A percentile compares a stretch with the other conserved stretches of the same genome.
These are phyloP conservation scores for Malus hybrid DNA, from an alignment of 331 rosid species.

Conservation along the genomic window DNA sequence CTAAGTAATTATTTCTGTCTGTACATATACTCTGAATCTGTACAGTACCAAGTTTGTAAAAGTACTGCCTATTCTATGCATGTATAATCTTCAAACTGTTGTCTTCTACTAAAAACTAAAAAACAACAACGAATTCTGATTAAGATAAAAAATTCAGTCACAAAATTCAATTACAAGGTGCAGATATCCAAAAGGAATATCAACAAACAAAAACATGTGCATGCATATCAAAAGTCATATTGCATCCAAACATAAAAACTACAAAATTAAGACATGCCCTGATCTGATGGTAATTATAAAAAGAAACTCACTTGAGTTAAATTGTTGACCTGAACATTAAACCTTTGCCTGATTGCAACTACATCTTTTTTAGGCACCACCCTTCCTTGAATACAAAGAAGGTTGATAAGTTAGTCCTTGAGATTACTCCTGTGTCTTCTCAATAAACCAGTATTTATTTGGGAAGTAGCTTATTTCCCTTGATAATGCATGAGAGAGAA, in stretches of 20 bases:
- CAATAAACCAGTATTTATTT: background rate
- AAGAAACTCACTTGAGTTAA: constrained; percentile 74
- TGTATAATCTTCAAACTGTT: background rate
- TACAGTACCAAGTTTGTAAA: background rate
- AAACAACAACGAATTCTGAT: background rate
- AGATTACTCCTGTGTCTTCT: background rate
- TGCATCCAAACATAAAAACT: background rate
- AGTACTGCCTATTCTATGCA: background rate
- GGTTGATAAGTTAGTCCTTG: background rate
- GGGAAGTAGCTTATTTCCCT: background rate
- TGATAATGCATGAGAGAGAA: background rate
- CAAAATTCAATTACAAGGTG: background rate
- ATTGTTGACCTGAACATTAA: constrained; percentile 90
- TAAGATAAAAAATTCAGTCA: background rate
- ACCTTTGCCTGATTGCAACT: constrained; percentile 62
- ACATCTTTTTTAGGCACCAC: constrained; percentile 64
- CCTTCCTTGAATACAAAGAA: constrained; percentile 57
- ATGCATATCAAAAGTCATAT: background rate
- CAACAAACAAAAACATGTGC: background rate
- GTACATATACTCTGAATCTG: background rate
- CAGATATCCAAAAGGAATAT: background rate
- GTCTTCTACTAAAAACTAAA: background rate
- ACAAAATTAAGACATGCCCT: background rate
- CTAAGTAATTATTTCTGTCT: background rate
- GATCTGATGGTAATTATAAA: constrained; percentile 5